Percentiles rank a stretch among this genome's conserved stretches.
These are phyloP conservation scores for Cryoendolithus antarcticus DNA, from an alignment of 2,329 filamentous ascomycete species.

Conservation along the genomic window DNA sequence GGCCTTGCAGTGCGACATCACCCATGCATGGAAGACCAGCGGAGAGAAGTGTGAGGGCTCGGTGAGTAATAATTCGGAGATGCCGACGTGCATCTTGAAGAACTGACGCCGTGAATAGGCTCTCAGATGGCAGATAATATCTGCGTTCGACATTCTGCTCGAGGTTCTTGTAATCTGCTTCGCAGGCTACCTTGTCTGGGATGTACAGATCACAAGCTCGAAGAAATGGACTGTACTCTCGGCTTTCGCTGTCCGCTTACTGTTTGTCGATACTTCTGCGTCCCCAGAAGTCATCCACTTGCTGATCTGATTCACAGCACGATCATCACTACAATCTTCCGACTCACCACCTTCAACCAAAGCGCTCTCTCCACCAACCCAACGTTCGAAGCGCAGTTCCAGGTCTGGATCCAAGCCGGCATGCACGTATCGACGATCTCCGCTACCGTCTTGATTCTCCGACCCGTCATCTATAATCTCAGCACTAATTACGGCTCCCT, in stretches of 20 bases:
- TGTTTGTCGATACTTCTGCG: conserved; percentile 1
- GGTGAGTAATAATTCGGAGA: neutral
- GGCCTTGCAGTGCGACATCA: conserved; percentile 8
- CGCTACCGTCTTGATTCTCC: conserved; percentile 7
- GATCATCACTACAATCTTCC: conserved; percentile 6
- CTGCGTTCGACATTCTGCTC: conserved; percentile 28
- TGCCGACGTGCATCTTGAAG: conserved; percentile 10
- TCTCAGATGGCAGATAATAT: conserved; percentile 24
- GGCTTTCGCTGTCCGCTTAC: conserved; percentile 8
- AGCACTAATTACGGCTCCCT: conserved; percentile 11
- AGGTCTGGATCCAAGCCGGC: conserved; percentile 10
- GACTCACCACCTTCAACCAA: conserved; percentile 5
- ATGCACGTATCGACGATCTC: conserved; percentile 8
- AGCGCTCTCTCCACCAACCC: conserved; percentile 3
- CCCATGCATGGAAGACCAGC: conserved; percentile 5
- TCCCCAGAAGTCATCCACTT: neutral
- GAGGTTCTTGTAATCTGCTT: conserved; percentile 18
- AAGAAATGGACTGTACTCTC: conserved; percentile 5
- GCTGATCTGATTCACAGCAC: conserved; percentile 2
- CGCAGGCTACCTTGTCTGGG: conserved; percentile 7
- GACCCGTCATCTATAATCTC: conserved; percentile 7
- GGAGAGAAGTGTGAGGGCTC: conserved; percentile 1
- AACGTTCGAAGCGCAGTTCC: conserved; percentile 6
- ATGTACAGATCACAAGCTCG: conserved; percentile 4
- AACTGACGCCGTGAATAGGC: neutral